A percentile compares a stretch with the other conserved stretches of the same genome.
phyloP scores from a whole-genome alignment of 768 basidiomycete species.

The Cystobasidium onofrii region DNA sequence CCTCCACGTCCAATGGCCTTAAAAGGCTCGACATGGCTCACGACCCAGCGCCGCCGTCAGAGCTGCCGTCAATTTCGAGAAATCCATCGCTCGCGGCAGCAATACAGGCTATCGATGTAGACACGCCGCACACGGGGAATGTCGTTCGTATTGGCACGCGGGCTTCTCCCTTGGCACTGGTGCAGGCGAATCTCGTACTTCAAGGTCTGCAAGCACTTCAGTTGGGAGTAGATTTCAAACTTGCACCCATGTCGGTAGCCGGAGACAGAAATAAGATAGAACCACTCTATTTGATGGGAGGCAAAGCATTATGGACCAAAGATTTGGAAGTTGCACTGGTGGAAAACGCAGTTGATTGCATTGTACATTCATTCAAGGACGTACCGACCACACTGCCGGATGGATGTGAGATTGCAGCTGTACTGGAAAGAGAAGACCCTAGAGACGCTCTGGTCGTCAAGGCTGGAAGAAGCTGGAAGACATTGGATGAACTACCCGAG shows the following conservation, averaged over 20 bases:
- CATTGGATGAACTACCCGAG: conserved; percentile 69
- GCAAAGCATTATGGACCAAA: conserved; percentile 80
- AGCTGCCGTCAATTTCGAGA: conserved; percentile 12
- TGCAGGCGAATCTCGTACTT: conserved; percentile 32
- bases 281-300: conserved; percentile 74
- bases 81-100: conserved; percentile 16
- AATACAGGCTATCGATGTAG: conserved; percentile 21
- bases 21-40: background rate
- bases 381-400: conserved; percentile 78
- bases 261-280: conserved; percentile 86
- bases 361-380: conserved; percentile 89
- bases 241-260: conserved; percentile 61
- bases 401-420: conserved; percentile 74
- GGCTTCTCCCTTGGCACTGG: conserved; percentile 20
- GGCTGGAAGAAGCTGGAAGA: conserved; percentile 60
- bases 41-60: background rate
- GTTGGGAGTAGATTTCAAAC: conserved; percentile 48
- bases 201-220: background rate
- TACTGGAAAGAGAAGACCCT: conserved; percentile 78
- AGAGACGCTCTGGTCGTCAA: conserved; percentile 82
- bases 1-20: background rate
- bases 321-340: conserved; percentile 82
- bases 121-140: background rate
- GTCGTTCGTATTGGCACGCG: conserved; percentile 30
- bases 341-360: conserved; percentile 68